Evolutionary conservation across 371 early-diverging fungal species (phyloP), one percentile per base, ranked within the genome.

Genomic region (Mucor plumbeus): DNA sequence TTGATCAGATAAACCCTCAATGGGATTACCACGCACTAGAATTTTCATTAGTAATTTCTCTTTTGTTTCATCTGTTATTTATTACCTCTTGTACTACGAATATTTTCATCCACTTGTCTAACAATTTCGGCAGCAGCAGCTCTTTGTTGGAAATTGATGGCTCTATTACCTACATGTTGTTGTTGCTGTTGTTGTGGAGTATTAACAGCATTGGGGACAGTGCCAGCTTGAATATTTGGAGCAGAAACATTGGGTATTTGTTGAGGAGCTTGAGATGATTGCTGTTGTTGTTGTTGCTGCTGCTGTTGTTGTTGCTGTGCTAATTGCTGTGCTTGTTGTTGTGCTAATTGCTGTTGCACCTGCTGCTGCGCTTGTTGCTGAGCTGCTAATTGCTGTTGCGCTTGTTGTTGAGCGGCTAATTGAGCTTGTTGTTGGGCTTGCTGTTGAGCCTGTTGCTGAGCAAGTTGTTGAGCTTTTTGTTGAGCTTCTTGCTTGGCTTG

Each of bases 51-150:
- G 17, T 14, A 6, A 35, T 21, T 9, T 31, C 7, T 50, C 14
- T 36, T 15, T 50, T 7, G 19, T 5, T 62, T 39, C 15, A 0
- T 3, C 11, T 38, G 15, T n/a, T 50, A 6, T 19, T 19, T 17
- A 11, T 38, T 61, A 84, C 86, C 80, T 80, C 85, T 62, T 41
- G 64, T 74, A 31, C 61, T 70, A 19, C 84, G 79, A 43, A 84
- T 77, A 14, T 54, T 73, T 57, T 82, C 85, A 56, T 82, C 81
- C 69, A 85, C 70, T 59, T 75, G 68, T n/a, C 82, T 80, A 11
- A 85, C 80, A 35, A 79, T 65, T 4, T 76, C 78, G 5, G 80
- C 75, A 10, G 85, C 85, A 31, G 48, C 65, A 21, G 60, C 41
- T 35, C 77, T 63, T 34, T 73, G 76, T 40, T 70, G 70, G 0